Percentiles rank a stretch among this genome's conserved stretches.
phyloP scores from a whole-genome alignment of 2,329 filamentous ascomycete species.

The Aspergillus fructus region DNA sequence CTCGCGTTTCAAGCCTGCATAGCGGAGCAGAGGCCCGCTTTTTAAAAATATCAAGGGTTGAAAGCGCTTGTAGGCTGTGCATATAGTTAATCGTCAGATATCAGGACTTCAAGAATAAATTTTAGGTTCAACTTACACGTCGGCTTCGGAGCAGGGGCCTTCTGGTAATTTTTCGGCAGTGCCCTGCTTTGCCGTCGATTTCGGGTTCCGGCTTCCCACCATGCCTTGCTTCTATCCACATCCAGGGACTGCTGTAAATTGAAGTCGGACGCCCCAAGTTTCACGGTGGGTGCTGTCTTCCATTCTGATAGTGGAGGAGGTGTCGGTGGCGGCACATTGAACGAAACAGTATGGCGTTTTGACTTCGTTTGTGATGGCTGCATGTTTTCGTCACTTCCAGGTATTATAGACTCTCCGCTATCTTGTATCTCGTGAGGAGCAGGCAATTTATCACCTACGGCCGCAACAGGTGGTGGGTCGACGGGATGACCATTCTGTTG shows the following conservation, averaged over 20 bases:
- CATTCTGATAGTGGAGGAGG: slow-evolving; percentile 59
- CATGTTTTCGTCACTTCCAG: slow-evolving; percentile 19
- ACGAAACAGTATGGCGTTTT: slow-evolving; percentile 45
- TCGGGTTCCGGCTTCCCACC: slow-evolving; percentile 69
- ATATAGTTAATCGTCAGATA: neutral
- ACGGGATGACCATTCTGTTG: neutral
- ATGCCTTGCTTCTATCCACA: slow-evolving; percentile 59
- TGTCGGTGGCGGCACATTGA: slow-evolving; percentile 48
- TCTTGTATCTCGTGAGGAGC: slow-evolving; percentile 12
- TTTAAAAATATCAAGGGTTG: slow-evolving; percentile 81
- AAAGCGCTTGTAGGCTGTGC: slow-evolving; percentile 61
- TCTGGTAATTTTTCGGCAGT: slow-evolving; percentile 37
- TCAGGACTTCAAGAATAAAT: neutral
- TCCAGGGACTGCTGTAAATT: slow-evolving; percentile 55
- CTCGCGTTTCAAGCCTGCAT: slow-evolving; percentile 73
- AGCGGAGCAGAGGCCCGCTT: slow-evolving; percentile 86
- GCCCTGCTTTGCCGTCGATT: slow-evolving; percentile 49
- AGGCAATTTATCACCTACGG: neutral
- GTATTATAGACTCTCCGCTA: slow-evolving; percentile 15
- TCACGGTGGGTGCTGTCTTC: slow-evolving; percentile 66
- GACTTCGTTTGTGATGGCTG: slow-evolving; percentile 28
- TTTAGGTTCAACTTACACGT: slow-evolving; percentile 24
- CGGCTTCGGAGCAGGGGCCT: slow-evolving; percentile 31
- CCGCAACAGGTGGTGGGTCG: neutral
- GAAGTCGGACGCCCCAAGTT: slow-evolving; percentile 58